Base-by-base conservation (phyloP, 345 rosid species). In the Diplotaxis tenuifolia region DNA sequence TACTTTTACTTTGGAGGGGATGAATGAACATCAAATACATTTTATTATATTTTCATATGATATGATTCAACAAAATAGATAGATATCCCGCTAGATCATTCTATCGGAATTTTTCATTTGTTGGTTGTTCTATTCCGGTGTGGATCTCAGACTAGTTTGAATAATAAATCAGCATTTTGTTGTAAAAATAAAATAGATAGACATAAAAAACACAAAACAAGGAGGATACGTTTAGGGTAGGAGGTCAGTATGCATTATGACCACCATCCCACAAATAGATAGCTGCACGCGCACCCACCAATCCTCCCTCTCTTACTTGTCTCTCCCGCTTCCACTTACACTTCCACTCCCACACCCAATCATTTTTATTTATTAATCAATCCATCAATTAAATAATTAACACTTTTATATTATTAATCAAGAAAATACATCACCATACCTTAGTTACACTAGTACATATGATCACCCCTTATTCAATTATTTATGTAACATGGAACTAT, bases 201-300 rank as follows among this genome's bases (percentile, higher is more conserved):
- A 73, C 49, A 32, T 15, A 32, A 36, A 56, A n/a, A 21, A 7
- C 2, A 65, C 22, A 25, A 54, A 64, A 20, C 15, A 16, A 45
- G 40, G 19, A 20, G 60, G 64, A 38, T 42, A 69, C 4, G 29
- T 40, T 68, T 16, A 53, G 7, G 52, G 68, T 23, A 34, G 22
- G 62, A 60, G 73, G 68, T 36, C 57, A 76, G 62, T 56, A 25
- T 65, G 72, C 76, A 89, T 65, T 76, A 82, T 84, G 84, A 84
- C 87, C 87, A 82, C 89, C 83, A 74, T 82, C 82, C 87, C 88
- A 82, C 86, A 64, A 73, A 76, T 75, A 76, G 62, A 50, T 74
- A 49, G 70, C 78, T 75, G 90, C 92, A 87, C 82, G 92, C 92
- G 96, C 89, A 87, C 65, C 85, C 90, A 87, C 88, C 85, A 75